phyloP scores from a whole-genome alignment of 306 rosid genomes.

The Cyamopsis tetragonoloba region DNA sequence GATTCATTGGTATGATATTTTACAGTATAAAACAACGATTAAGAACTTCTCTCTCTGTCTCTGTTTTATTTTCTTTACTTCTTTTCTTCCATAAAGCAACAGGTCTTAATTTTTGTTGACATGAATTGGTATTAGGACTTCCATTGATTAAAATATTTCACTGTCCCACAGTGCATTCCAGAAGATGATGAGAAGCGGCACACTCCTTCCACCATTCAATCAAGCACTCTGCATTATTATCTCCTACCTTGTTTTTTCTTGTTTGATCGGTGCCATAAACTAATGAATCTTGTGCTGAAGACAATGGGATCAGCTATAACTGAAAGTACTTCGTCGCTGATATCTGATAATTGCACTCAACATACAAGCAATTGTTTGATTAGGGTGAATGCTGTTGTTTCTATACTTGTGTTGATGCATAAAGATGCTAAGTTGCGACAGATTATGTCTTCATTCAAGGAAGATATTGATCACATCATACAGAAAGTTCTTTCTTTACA shows the following conservation, averaged over 20 bases:
- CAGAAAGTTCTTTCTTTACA: conserved; percentile 39
- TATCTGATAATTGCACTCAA: conserved; percentile 28
- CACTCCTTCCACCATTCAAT: conserved; percentile 27
- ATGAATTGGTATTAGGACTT: neutral
- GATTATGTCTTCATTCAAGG: conserved; percentile 46
- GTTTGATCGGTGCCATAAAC: conserved; percentile 60
- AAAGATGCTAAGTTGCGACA: conserved; percentile 38
- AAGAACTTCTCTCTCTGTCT: neutral
- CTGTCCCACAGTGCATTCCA: conserved; percentile 45
- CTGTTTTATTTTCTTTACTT: too few species aligned
- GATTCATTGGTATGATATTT: neutral
- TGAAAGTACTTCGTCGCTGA: conserved; percentile 17
- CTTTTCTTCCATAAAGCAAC: neutral
- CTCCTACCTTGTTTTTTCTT: conserved; percentile 65
- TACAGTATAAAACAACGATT: neutral
- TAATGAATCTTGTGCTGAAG: conserved; percentile 52
- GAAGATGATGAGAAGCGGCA: conserved; percentile 34
- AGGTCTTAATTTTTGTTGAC: neutral
- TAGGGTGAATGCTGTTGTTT: conserved; percentile 38
- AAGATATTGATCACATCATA: conserved; percentile 39
- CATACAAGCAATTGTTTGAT: conserved; percentile 22
- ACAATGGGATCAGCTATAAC: conserved; percentile 47
- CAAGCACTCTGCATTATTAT: conserved; percentile 35
- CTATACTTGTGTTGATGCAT: conserved; percentile 48
- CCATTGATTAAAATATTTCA: conserved; percentile 3